phyloP scores from a whole-genome alignment of 2,329 filamentous ascomycete genomes.

The Hawksworthiomyces lignivorus region DNA sequence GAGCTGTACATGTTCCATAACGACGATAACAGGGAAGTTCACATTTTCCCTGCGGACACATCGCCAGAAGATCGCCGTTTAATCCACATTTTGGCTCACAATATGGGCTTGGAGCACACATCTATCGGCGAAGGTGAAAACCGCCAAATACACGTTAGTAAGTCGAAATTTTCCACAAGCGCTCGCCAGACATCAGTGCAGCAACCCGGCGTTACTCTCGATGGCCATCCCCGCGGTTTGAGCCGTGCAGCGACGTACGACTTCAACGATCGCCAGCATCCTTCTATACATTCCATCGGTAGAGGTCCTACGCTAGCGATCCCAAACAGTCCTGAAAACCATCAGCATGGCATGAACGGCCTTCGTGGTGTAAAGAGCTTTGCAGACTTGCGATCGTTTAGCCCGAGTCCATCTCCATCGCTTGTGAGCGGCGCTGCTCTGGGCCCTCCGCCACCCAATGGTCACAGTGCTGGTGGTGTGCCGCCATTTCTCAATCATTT shows the following conservation, averaged over 20 bases:
- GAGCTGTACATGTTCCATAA: slow-evolving; percentile 85
- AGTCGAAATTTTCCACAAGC: slow-evolving; percentile 40
- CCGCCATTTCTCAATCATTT: slow-evolving; percentile 42
- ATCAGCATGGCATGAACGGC: slow-evolving; percentile 59
- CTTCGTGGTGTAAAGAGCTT: slow-evolving; percentile 93
- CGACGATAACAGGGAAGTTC: slow-evolving; percentile 58
- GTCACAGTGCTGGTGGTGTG: slow-evolving; percentile 20
- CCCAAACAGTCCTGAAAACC: slow-evolving; percentile 65
- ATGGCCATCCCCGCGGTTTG: slow-evolving; percentile 73
- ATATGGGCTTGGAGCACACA: slow-evolving; percentile 85
- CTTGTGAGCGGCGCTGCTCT: slow-evolving; percentile 44
- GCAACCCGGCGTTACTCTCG: slow-evolving; percentile 59
- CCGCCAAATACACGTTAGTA: slow-evolving; percentile 85
- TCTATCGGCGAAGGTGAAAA: slow-evolving; percentile 84
- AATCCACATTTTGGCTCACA: slow-evolving; percentile 89
- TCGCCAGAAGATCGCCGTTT: slow-evolving; percentile 78
- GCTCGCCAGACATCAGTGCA: slow-evolving; percentile 39
- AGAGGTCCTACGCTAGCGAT: slow-evolving; percentile 82
- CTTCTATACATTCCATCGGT: slow-evolving; percentile 53
- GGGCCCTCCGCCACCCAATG: slow-evolving; percentile 25
- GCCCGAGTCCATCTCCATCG: slow-evolving; percentile 84
- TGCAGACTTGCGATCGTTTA: slow-evolving; percentile 89
- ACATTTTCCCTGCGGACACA: slow-evolving; percentile 76
- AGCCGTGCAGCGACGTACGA: slow-evolving; percentile 96
- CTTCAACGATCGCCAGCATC: slow-evolving; percentile 61